These are phyloP conservation scores for Rauvolfia tetraphylla DNA, from an alignment of 257 asterid genomes.

Conservation along the genomic window DNA sequence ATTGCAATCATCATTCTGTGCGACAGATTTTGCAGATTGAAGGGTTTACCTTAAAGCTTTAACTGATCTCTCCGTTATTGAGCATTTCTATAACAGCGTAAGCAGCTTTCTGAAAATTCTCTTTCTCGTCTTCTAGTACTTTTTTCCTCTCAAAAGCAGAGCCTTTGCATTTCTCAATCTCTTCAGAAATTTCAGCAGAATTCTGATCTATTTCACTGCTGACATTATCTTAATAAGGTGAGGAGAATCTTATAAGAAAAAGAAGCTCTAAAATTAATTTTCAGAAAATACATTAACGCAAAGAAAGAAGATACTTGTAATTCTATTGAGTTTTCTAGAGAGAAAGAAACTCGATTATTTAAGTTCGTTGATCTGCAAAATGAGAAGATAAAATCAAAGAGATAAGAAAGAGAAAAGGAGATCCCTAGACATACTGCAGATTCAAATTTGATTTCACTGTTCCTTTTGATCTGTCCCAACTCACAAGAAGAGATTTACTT, in stretches of 20 bases:
- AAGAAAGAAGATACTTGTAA: not conserved
- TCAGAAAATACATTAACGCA: not conserved
- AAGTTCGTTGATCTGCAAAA: not conserved
- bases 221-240: slow-evolving; percentile 9
- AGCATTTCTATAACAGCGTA: slow-evolving; percentile 77
- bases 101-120: slow-evolving; percentile 73
- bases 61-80: slow-evolving; percentile 37
- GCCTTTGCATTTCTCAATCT: slow-evolving; percentile 62
- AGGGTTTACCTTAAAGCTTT: slow-evolving; percentile 32
- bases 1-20: not conserved
- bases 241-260: not conserved
- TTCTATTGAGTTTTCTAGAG: not conserved
- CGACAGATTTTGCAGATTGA: slow-evolving; percentile 27
- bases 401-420: not conserved
- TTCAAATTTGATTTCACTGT: not conserved
- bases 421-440: not conserved
- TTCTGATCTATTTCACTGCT: slow-evolving; percentile 70
- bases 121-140: slow-evolving; percentile 66
- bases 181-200: slow-evolving; percentile 61
- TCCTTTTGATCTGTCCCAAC: not conserved
- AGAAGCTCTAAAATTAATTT: not conserved
- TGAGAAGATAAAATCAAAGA: not conserved
- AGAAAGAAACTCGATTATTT: not conserved
- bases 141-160: slow-evolving; percentile 63
- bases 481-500: not conserved